phyloP scores from a whole-genome alignment of 306 rosid genomes.

The Potentilla sterilis region DNA sequence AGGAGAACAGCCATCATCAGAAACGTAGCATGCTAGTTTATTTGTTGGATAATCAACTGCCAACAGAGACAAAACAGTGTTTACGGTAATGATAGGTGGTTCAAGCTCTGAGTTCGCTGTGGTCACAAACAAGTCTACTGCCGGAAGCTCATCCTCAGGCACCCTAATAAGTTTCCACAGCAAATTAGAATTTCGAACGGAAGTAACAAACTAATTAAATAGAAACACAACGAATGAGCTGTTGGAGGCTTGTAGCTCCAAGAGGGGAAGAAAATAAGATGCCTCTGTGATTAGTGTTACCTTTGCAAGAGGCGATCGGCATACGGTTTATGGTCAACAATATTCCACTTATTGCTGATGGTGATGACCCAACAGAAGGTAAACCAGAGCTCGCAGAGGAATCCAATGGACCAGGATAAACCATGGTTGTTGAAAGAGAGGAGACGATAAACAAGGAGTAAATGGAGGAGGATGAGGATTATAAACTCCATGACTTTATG shows the following conservation, averaged over 20 bases:
- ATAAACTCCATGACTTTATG: constrained; percentile 13
- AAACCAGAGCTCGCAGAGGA: constrained; percentile 32
- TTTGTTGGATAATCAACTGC: constrained; percentile 62
- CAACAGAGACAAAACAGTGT: constrained; percentile 63
- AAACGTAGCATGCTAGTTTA: constrained; percentile 73
- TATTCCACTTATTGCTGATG: constrained; percentile 28
- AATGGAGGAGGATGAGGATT: constrained; percentile 31
- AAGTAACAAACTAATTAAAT: background rate
- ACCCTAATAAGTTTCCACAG: constrained; percentile 22
- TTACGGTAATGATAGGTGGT: constrained; percentile 59
- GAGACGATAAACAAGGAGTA: constrained; percentile 23
- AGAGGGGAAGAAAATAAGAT: background rate
- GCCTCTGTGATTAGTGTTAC: background rate
- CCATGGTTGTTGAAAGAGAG: constrained; percentile 9
- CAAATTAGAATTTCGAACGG: background rate
- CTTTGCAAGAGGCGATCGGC: constrained; percentile 23
- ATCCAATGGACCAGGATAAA: constrained; percentile 21
- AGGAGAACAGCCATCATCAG: constrained; percentile 67
- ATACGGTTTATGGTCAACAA: constrained; percentile 17
- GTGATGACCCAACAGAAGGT: constrained; percentile 20
- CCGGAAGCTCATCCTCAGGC: constrained; percentile 48
- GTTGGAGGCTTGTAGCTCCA: background rate
- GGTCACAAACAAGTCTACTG: constrained; percentile 61
- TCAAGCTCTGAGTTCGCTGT: constrained; percentile 56
- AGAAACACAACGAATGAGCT: background rate